phyloP scores from a whole-genome alignment of 1,284 basidiomycete species.

The Gomphus sp. region DNA sequence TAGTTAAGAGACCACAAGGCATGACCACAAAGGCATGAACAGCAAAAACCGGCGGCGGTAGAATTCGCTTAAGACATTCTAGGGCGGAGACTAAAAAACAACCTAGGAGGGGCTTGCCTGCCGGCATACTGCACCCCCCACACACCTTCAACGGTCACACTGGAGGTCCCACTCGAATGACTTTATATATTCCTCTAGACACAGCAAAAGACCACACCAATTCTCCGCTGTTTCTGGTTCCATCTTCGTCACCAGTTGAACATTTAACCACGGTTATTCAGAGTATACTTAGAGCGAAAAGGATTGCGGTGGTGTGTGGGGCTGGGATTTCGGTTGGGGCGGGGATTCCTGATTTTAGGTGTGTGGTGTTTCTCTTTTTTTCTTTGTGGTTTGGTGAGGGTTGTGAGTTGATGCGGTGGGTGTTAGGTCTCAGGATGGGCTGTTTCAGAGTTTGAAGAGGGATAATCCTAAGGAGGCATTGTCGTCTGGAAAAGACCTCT shows the following conservation, averaged over 20 bases:
- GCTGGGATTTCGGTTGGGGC: constrained; percentile 89
- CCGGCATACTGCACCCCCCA: neutral
- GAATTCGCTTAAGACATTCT: no score
- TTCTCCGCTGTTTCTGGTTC: constrained; percentile 3
- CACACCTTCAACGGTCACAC: neutral
- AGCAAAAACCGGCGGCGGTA: no score
- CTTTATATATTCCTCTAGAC: constrained; percentile 6
- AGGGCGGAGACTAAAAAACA: neutral
- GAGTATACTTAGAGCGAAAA: constrained; percentile 67
- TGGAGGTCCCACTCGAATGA: neutral
- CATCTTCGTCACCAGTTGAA: constrained; percentile 16
- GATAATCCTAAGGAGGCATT: constrained; percentile 68
- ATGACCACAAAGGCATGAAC: no score
- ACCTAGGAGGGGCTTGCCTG: neutral
- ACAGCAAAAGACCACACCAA: neutral
- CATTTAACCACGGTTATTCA: constrained; percentile 47
- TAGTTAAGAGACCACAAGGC: no score
- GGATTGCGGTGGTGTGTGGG: constrained; percentile 81
- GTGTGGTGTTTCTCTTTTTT: neutral
- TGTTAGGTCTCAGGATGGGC: constrained; percentile 8
- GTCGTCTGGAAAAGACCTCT: constrained; percentile 79
- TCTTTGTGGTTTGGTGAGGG: constrained; percentile 47
- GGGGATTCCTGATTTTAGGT: constrained; percentile 91
- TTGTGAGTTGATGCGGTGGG: constrained; percentile 36
- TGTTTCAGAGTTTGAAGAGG: constrained; percentile 37